Percentiles rank a stretch among this genome's conserved stretches.
These are phyloP conservation scores for Tolypocladium ophioglossoides DNA, from an alignment of 2,329 filamentous ascomycete genomes.

Conservation along the genomic window DNA sequence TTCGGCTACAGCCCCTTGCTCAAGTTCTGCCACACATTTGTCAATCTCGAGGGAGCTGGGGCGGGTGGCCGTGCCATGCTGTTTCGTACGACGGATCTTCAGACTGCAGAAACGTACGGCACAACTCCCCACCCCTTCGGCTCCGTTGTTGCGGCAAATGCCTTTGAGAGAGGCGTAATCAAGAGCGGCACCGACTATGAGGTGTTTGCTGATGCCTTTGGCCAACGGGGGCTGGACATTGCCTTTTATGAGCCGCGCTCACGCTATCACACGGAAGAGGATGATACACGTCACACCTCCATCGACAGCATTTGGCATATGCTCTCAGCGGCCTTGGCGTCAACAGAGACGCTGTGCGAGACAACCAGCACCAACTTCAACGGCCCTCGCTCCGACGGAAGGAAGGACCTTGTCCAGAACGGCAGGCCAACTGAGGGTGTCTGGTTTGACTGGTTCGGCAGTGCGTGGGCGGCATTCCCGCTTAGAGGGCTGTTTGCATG, in stretches of 20 bases:
- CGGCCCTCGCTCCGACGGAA: slow-evolving; percentile 41
- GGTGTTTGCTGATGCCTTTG: slow-evolving; percentile 66
- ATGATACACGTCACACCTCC: slow-evolving; percentile 74
- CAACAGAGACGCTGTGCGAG: slow-evolving; percentile 59
- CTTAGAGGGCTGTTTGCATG: slow-evolving; percentile 80
- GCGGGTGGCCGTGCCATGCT: slow-evolving; percentile 80
- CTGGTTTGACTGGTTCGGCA: slow-evolving; percentile 91
- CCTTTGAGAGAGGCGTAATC: slow-evolving; percentile 69
- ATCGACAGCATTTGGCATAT: slow-evolving; percentile 76
- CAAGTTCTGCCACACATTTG: slow-evolving; percentile 72
- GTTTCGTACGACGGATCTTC: slow-evolving; percentile 79
- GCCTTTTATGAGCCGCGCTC: slow-evolving; percentile 83
- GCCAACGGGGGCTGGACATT: slow-evolving; percentile 80
- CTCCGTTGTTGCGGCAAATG: slow-evolving; percentile 70
- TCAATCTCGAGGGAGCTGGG: slow-evolving; percentile 92
- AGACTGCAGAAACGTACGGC: slow-evolving; percentile 72
- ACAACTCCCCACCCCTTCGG: slow-evolving; percentile 69
- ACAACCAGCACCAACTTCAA: slow-evolving; percentile 58
- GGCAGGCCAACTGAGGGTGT: slow-evolving; percentile 61
- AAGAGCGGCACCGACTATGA: slow-evolving; percentile 84
- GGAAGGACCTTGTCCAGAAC: slow-evolving; percentile 52
- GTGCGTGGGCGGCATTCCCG: slow-evolving; percentile 64
- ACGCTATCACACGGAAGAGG: slow-evolving; percentile 83
- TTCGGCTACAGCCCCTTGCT: slow-evolving; percentile 77
- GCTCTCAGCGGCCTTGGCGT: slow-evolving; percentile 73